Base-by-base conservation (phyloP, 2,329 filamentous ascomycete genomes). In the Aspergillus sp. region DNA sequence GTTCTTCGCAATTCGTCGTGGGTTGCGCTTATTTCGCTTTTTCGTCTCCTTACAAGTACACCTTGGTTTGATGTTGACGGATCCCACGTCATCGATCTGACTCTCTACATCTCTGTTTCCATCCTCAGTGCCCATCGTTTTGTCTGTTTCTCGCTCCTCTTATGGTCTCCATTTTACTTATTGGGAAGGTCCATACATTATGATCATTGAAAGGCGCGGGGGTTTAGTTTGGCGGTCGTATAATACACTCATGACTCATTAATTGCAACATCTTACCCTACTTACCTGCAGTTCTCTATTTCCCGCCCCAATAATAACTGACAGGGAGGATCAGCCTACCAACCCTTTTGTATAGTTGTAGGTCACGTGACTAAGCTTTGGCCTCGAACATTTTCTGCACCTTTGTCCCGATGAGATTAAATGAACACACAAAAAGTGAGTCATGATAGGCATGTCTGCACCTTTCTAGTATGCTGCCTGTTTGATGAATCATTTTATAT, bases 1-100 rank as follows among this genome's bases (percentile, higher is more conserved):
- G 47, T 69, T 61, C 66, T 68, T 59, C 63, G 60, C 69, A 65
- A 69, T 66, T 70, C 88, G 75, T 82, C 81, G 84, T 17, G 65
- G 64, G 68, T 68, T 69, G 41, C 61, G 57, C 62, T 54, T 65
- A 17, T 64, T 67, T 58, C 56, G 38, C 41, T 47, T 49, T 28
- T 34, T 34, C 48, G n/a, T 58, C 62, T 55, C 47, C 53, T 60
- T 46, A 54, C 67, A 60, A 63, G 51, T 59, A 64, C n/a, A n/a
- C n/a, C 48, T 64, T 67, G 61, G 61, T 55, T 56, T 65, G 69
- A 62, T 69, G 64, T 66, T 62, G 41, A 67, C 65, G 67, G 66
- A 60, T 60, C 56, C 54, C 59, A 52, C 45, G 62, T 25, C 34
- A 47, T 57, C 63, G 61, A 60, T 64, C 56, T 46, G 23, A 57